phyloP scores from a whole-genome alignment of 1,284 basidiomycete species.

The Trichosporon coremiiforme region DNA sequence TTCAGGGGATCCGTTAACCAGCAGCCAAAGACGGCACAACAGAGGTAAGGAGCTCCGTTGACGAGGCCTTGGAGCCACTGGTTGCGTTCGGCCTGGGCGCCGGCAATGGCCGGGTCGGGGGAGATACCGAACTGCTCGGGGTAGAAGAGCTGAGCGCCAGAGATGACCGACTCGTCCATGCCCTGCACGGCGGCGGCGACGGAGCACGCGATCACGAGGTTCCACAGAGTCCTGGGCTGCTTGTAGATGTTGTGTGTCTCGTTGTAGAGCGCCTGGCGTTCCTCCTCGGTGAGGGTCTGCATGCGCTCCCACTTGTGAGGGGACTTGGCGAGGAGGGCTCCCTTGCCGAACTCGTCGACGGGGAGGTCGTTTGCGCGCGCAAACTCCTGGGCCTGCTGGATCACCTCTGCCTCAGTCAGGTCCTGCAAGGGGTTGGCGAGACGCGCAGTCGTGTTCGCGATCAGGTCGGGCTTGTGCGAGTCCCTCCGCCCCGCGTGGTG shows the following conservation, averaged over 20 bases:
- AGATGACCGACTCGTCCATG: slow-evolving; percentile 46
- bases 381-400: slow-evolving; percentile 63
- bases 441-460: slow-evolving; percentile 35
- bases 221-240: slow-evolving; percentile 62
- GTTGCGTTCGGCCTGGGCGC: slow-evolving; percentile 57
- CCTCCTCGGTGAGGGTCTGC: slow-evolving; percentile 61
- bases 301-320: slow-evolving; percentile 62
- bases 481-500: not conserved
- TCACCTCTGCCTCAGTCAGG: slow-evolving; percentile 57
- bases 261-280: slow-evolving; percentile 60
- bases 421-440: slow-evolving; percentile 43
- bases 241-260: slow-evolving; percentile 68
- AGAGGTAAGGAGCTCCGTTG: slow-evolving; percentile 73
- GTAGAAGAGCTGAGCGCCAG: slow-evolving; percentile 41
- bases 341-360: slow-evolving; percentile 62
- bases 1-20: slow-evolving; percentile 77
- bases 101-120: slow-evolving; percentile 60
- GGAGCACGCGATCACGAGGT: slow-evolving; percentile 47
- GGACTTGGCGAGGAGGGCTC: slow-evolving; percentile 66
- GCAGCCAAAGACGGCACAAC: slow-evolving; percentile 53
- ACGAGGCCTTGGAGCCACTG: slow-evolving; percentile 72
- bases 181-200: slow-evolving; percentile 51
- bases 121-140: slow-evolving; percentile 41
- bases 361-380: slow-evolving; percentile 60
- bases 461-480: slow-evolving; percentile 35